These are phyloP conservation scores for Mikania micrantha DNA, from an alignment of 129 eudicot species.

Conservation along the genomic window DNA sequence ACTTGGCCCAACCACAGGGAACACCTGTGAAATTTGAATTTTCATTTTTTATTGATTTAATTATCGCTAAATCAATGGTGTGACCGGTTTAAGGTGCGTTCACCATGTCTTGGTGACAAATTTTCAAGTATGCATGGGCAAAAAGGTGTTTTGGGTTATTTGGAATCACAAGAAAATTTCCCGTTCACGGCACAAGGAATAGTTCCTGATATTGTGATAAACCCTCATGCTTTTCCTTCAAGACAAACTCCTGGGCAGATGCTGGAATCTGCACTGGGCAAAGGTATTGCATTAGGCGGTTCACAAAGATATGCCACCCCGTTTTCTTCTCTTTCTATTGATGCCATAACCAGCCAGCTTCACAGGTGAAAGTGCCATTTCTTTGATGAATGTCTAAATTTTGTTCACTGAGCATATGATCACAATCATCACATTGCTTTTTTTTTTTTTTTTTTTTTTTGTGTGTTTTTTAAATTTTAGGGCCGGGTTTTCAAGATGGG, in stretches of 20 bases:
- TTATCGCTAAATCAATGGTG: background rate
- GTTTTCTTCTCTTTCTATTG: constrained; percentile 65
- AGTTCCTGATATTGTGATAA: constrained; percentile 86
- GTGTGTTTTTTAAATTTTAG: constrained; percentile 25
- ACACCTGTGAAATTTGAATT: too few relatives aligned
- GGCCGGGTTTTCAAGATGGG: constrained; percentile 84
- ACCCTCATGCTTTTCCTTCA: constrained; percentile 86
- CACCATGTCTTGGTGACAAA: constrained; percentile 92
- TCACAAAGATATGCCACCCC: constrained; percentile 76
- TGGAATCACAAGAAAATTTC: constrained; percentile 74
- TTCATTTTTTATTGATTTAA: background rate
- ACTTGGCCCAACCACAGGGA: too few relatives aligned
- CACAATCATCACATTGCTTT: too few relatives aligned
- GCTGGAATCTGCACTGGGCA: constrained; percentile 80
- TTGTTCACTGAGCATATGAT: background rate
- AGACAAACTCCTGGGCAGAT: constrained; percentile 90
- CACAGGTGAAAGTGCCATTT: constrained; percentile 49
- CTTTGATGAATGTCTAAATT: background rate
- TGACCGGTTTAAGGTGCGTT: constrained; percentile 57
- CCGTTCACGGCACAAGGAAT: constrained; percentile 75
- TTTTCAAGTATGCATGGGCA: constrained; percentile 98
- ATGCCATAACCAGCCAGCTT: constrained; percentile 75
- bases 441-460: background rate
- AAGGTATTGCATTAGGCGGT: constrained; percentile 89
- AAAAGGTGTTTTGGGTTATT: constrained; percentile 78